phyloP scores from a whole-genome alignment of 1,284 basidiomycete species.

The Puccinia novopanici region DNA sequence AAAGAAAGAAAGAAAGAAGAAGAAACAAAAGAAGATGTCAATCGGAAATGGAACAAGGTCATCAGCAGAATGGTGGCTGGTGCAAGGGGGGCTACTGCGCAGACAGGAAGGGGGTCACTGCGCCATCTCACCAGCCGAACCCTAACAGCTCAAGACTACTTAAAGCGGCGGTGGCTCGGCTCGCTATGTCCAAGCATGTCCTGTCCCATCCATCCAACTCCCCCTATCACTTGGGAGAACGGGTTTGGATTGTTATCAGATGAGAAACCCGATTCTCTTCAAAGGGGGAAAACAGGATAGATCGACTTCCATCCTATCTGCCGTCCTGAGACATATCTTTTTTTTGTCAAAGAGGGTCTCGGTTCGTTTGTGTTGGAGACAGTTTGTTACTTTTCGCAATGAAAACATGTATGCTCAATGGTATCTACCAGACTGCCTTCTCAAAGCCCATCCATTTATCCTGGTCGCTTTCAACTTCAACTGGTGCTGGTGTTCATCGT shows the following conservation, averaged over 20 bases:
- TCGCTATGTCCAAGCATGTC: no score
- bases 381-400: background rate
- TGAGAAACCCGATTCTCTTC: background rate
- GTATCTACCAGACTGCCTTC: conserved; percentile 48
- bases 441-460: conserved; percentile 50
- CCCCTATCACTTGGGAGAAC: background rate
- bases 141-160: background rate
- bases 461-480: conserved; percentile 47
- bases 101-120: background rate
- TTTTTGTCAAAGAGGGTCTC: background rate
- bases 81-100: no score
- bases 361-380: conserved; percentile 43
- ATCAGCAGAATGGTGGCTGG: no score
- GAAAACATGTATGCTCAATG: background rate
- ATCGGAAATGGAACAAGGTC: no score
- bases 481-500: conserved; percentile 21
- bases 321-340: conserved; percentile 12
- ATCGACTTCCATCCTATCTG: conserved; percentile 28
- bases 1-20: background rate
- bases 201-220: background rate
- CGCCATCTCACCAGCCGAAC: background rate
- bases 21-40: no score
- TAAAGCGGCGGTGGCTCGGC: background rate
- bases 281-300: background rate
- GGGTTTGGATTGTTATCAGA: background rate